Base-by-base conservation (phyloP, 306 rosid genomes). In the Cucumis sativus region DNA sequence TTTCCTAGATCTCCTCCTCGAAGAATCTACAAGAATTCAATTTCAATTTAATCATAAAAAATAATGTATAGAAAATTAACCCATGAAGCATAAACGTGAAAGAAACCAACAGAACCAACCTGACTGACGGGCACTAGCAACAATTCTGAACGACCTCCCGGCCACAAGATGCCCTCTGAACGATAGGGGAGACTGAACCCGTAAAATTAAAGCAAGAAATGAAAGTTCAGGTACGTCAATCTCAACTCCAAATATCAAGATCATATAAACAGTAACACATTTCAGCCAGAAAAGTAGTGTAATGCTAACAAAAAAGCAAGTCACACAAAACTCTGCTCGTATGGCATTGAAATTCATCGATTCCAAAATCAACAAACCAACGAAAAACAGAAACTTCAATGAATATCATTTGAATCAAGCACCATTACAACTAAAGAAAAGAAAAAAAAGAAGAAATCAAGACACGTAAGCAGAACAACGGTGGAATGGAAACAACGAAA, bases 1-100 rank as follows among this genome's bases (percentile, higher is more conserved):
- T 82, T 85, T 90, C 84, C 82, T 87, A 58, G n/a, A 87, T 80
- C 88, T 87, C 83, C 82, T 92, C 84, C 88, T 79, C 35, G 97
- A 83, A 84, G 81, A 92, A 77, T 92, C 98, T 92, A 74, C 77
- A 65, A 77, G 59, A 59, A 52, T 11, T 65, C 69, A 76, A 59
- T 71, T 47, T 52, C 69, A 76, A 28, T 67, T 28, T 16, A 11
- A 71, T 76, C 74, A 60, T 69, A 15, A 43, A 16, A 81, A 54
- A 52, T 17, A 0, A n/a, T n/a, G 30, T 21, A 81, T 12, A 59
- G 77, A 54, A 40, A 49, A 40, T 8, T 68, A 39, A 49, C 21
- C 8, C 43, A 25, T 21, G 10, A 80, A 79, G 23, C n/a, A 39
- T 64, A 40, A 52, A 79, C 81, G 58, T 23, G 75, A 57, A 76